Base-by-base conservation (phyloP, 208 protist species). In the Porcisia hertigi region DNA sequence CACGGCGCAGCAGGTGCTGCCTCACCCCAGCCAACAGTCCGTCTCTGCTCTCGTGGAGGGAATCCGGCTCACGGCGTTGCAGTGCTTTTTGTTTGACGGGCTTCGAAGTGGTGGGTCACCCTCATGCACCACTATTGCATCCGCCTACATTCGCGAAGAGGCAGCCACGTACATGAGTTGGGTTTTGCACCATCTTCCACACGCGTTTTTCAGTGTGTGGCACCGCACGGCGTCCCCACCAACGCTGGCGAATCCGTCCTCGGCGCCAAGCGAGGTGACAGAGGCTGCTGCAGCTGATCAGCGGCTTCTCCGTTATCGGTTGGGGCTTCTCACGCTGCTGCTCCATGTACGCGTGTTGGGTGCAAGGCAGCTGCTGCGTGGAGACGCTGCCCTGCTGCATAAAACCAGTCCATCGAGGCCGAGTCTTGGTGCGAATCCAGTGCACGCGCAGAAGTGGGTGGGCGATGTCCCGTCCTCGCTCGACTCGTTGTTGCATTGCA, bases 11-110 rank as follows among this genome's bases (percentile, higher is more conserved):
- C 84, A 92, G 81, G 57, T 93, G 63, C 81, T 96, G 52, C 83
- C 66, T 14, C 79, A 83, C 14, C 86, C 83, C 16, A 62, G 81
- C 20, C 81, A 84, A 55, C 85, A 88, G 70, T 79, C 85, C 14
- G 69, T 87, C 36, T 82, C 74, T 45, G 84, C 86, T n/a, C 77
- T 93, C 0, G 75, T 93, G 63, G 89, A 94, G 77, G 88, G 79
- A 41, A 79, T 94, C 14, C 92, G 89, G 34, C 85, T 94, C n/a
- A 69, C 91, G 12, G 88, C 86, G 12, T 71, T 94, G 57, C 82
- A 84, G 59, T 83, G 72, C 18, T 74, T 89, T 55, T 8, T 92
- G 3, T 82, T 92, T 34, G 77, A 81, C 59, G 81, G 76, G 57
- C 57, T 60, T 12, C 36, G 67, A 41, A 69, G 69, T 58, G 69